Evolutionary conservation across 1,139 yeast genomes (phyloP).

Genomic region (Protomyces gravidus): DNA sequence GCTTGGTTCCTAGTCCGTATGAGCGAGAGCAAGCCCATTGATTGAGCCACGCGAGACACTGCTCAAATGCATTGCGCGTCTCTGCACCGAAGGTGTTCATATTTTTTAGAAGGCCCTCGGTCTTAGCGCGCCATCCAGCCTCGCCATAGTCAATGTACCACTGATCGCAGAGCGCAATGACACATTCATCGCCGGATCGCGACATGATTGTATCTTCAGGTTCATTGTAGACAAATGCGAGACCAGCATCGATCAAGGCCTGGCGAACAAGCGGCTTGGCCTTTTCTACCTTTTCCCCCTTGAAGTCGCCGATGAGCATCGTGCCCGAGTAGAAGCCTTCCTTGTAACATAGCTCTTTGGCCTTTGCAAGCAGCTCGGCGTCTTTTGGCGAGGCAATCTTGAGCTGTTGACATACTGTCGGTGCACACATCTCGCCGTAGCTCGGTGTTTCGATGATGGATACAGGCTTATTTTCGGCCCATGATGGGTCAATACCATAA

Average conservation of each 20-base stretch:
- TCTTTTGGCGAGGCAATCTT: constrained; percentile 96
- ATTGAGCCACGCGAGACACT: constrained; percentile 92
- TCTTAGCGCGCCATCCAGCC: constrained; percentile 79
- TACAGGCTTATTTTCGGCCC: constrained; percentile 74
- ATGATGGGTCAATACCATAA: constrained; percentile 75
- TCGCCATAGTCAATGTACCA: constrained; percentile 99
- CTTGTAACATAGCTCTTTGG: constrained; percentile 92
- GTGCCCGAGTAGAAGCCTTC: constrained; percentile 93
- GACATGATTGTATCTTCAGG: constrained; percentile 88
- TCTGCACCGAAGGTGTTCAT: constrained; percentile 82
- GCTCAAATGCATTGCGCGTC: constrained; percentile 88
- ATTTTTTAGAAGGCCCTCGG: constrained; percentile 68
- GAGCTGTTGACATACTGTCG: constrained; percentile 72
- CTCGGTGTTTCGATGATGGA: constrained; percentile 74
- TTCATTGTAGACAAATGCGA: constrained; percentile 86
- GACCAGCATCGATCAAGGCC: constrained; percentile 70
- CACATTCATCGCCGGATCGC: constrained; percentile 94
- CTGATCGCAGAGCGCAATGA: constrained; percentile 96
- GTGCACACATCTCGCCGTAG: constrained; percentile 88
- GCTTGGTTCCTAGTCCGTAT: constrained; percentile 89
- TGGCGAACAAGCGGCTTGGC: constrained; percentile 85
- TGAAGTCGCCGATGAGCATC: constrained; percentile 73
- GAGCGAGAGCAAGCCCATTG: constrained; percentile 99
- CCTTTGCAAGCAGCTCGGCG: constrained; percentile 74
- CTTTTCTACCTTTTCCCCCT: constrained; percentile 82